Evolutionary conservation across 495 filamentous ascomycete genomes (phyloP).

Genomic region (Aspergillus ellipticus): DNA sequence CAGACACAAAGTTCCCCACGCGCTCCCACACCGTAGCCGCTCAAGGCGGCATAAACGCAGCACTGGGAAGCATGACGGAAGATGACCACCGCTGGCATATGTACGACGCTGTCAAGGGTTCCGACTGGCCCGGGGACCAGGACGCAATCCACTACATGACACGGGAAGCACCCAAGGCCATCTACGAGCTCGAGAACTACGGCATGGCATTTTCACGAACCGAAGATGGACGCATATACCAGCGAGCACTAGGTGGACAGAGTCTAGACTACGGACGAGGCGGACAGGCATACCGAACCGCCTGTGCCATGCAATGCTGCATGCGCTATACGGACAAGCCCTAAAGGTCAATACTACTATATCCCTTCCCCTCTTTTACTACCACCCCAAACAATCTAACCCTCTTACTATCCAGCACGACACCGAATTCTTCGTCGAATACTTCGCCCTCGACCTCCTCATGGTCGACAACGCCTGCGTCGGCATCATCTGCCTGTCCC

Average conservation of each 20-base stretch:
- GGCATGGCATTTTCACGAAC: conserved; percentile 40
- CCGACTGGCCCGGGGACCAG: conserved; percentile 2
- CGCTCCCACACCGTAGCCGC: conserved; percentile 1
- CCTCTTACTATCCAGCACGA: too few relatives aligned
- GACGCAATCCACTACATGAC: conserved; percentile 5
- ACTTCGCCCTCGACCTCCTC: conserved; percentile 91
- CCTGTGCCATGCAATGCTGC: conserved; percentile 92
- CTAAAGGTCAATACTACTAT: too few relatives aligned
- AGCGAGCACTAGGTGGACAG: conserved; percentile 96
- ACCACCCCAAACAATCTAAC: too few relatives aligned
- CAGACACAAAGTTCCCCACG: conserved; percentile 1
- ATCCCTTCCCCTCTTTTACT: too few relatives aligned
- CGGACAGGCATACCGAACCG: conserved; percentile 95
- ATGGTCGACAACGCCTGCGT: conserved; percentile 96
- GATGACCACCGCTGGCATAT: conserved; percentile 3
- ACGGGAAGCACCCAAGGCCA: not conserved
- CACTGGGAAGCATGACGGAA: not conserved
- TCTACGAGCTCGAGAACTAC: conserved; percentile 4
- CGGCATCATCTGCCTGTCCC: conserved; percentile 93
- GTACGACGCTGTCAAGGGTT: conserved; percentile 2
- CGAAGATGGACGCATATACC: conserved; percentile 95
- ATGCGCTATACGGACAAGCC: conserved; percentile 97
- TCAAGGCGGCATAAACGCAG: conserved; percentile 49
- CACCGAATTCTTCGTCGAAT: conserved; percentile 99
- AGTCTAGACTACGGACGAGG: conserved; percentile 92